These are phyloP conservation scores for Chaetomium cochliodes DNA, from an alignment of 495 filamentous ascomycete genomes.

Conservation along the genomic window DNA sequence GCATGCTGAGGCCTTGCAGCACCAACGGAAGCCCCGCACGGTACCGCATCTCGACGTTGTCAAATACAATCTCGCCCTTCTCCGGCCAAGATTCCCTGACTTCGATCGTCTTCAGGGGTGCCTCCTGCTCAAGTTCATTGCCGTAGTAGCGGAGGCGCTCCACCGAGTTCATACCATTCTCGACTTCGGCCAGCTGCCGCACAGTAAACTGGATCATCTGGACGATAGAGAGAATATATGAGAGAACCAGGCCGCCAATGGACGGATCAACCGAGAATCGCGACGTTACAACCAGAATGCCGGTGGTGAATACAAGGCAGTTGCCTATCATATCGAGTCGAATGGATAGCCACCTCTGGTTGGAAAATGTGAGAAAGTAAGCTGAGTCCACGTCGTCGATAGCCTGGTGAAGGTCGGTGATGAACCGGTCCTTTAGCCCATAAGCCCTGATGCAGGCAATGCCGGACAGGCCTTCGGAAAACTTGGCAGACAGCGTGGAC, in stretches of 20 bases:
- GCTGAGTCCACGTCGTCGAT: conserved; percentile 92
- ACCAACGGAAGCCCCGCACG: conserved; percentile 78
- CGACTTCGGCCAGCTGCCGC: conserved; percentile 90
- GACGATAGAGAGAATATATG: conserved; percentile 90
- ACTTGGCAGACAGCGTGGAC: conserved; percentile 85
- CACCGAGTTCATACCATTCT: conserved; percentile 96
- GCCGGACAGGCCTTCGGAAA: conserved; percentile 82
- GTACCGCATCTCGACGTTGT: conserved; percentile 89
- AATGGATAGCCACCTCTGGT: conserved; percentile 86
- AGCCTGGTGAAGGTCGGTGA: conserved; percentile 59
- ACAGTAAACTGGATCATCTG: conserved; percentile 96
- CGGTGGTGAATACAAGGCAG: conserved; percentile 76
- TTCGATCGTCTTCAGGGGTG: conserved; percentile 68
- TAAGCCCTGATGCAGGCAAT: conserved; percentile 85
- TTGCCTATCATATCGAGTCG: conserved; percentile 83
- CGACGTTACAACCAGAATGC: conserved; percentile 89
- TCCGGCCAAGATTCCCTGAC: conserved; percentile 77
- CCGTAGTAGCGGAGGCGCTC: conserved; percentile 94
- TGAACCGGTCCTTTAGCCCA: conserved; percentile 72
- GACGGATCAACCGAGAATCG: conserved; percentile 84
- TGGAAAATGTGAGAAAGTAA: conserved; percentile 90
- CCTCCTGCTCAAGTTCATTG: conserved; percentile 81
- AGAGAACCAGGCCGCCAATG: conserved; percentile 82
- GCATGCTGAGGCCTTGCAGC: conserved; percentile 72
- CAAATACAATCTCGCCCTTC: conserved; percentile 78